phyloP scores from a whole-genome alignment of 768 basidiomycete species.

The Postia placenta region DNA sequence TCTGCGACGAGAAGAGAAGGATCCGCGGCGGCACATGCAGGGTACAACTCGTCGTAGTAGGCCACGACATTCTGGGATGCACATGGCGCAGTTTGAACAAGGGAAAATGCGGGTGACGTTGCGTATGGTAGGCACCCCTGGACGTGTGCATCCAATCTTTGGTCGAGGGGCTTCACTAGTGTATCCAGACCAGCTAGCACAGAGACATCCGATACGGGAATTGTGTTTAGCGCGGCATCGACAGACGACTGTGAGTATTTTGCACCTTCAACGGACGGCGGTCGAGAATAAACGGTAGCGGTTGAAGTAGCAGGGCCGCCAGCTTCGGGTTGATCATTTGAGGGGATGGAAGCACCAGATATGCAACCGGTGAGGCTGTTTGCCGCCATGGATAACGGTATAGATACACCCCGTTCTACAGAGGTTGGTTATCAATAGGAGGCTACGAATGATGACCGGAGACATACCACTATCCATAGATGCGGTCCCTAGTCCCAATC shows the following conservation, averaged over 20 bases:
- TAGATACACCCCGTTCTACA: not conserved
- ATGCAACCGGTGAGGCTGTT: not conserved
- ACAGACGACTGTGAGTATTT: too few species aligned
- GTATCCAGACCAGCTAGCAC: too few species aligned
- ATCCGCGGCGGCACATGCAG: not conserved
- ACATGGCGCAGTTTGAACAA: too few species aligned
- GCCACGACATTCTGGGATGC: not conserved
- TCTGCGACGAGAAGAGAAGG: not conserved
- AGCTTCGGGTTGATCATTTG: too few species aligned
- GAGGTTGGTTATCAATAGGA: not conserved
- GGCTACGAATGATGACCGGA: not conserved
- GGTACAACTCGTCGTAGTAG: not conserved
- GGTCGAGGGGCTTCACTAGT: not conserved
- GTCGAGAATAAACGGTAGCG: too few species aligned
- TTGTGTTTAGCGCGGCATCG: too few species aligned
- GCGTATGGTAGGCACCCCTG: not conserved
- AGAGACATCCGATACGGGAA: too few species aligned
- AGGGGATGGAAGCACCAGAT: not conserved
- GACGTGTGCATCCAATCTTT: not conserved
- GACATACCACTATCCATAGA: not conserved
- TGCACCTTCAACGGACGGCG: too few species aligned
- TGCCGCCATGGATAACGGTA: not conserved
- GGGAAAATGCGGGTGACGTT: too few species aligned
- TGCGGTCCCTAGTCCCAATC: not conserved
- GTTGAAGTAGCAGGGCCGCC: too few species aligned